phyloP scores from a whole-genome alignment of 441 rosid species.

The Daphne laureola region DNA sequence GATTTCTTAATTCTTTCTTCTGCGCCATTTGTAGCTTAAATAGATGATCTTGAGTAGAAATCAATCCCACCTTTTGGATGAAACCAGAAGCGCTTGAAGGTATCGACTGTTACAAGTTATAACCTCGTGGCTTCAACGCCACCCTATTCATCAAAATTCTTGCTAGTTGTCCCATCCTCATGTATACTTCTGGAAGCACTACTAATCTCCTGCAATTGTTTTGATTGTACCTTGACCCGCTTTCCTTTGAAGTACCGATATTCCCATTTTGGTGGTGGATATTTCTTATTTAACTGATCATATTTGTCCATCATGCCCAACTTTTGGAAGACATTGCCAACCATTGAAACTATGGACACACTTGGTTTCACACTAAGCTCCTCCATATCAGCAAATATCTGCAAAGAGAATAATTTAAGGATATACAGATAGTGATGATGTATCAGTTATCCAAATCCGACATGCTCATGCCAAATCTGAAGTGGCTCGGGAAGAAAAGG shows the following conservation, averaged over 20 bases:
- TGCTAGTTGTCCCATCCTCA: slow-evolving; percentile 18
- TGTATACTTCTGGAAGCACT: slow-evolving; percentile 16
- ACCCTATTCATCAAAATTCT: slow-evolving; percentile 12
- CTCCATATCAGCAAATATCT: slow-evolving; percentile 99
- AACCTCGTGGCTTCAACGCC: slow-evolving; percentile 12
- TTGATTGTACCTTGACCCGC: slow-evolving; percentile 60
- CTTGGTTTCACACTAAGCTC: slow-evolving; percentile 79
- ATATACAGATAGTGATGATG: neutral
- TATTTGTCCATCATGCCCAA: slow-evolving; percentile 69
- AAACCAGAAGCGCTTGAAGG: too few species aligned
- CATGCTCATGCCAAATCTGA: slow-evolving; percentile 6
- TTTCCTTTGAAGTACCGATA: slow-evolving; percentile 77
- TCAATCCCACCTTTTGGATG: too few species aligned
- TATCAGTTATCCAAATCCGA: neutral
- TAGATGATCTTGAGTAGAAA: too few species aligned
- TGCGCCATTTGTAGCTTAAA: too few species aligned
- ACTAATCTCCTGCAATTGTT: slow-evolving; percentile 30
- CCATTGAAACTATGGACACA: slow-evolving; percentile 53
- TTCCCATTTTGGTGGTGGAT: slow-evolving; percentile 82
- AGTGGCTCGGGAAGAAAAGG: too few species aligned
- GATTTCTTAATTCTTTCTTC: too few species aligned
- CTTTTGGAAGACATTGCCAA: slow-evolving; percentile 66
- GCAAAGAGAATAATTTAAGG: slow-evolving; percentile 5
- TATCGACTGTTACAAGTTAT: slow-evolving; percentile 8
- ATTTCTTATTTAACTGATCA: slow-evolving; percentile 57